Evolutionary conservation across 1,284 basidiomycete species (phyloP).

Genomic region (Malassezia brasiliensis): DNA sequence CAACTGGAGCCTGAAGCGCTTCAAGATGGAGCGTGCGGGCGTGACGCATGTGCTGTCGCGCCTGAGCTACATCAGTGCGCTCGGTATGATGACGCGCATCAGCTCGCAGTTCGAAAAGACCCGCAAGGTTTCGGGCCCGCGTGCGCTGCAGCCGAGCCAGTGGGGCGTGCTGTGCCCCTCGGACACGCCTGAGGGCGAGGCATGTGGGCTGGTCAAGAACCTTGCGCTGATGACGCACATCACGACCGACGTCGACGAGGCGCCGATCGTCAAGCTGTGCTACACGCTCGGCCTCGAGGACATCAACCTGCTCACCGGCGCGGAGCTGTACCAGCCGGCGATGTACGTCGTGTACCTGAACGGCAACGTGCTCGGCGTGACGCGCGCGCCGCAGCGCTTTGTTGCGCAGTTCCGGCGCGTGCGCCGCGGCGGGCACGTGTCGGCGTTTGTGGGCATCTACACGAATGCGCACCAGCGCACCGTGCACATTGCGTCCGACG

Average conservation of each 20-base stretch:
- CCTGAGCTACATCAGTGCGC: conserved; percentile 87
- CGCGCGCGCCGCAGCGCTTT: conserved; percentile 73
- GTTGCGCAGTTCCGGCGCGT: conserved; percentile 83
- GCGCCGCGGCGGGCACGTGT: conserved; percentile 78
- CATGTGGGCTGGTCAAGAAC: conserved; percentile 97
- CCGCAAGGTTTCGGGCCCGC: conserved; percentile 91
- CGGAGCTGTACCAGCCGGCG: conserved; percentile 82
- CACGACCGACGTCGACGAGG: conserved; percentile 96
- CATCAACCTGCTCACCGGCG: conserved; percentile 81
- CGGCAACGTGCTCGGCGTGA: conserved; percentile 88
- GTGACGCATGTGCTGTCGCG: conserved; percentile 98
- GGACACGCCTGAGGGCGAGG: conserved; percentile 98
- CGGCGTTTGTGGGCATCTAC: conserved; percentile 94
- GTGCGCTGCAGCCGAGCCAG: conserved; percentile 92
- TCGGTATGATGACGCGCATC: conserved; percentile 99
- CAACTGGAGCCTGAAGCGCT: conserved; percentile 97
- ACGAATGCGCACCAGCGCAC: conserved; percentile 90
- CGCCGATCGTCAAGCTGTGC: conserved; percentile 76
- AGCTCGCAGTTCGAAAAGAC: conserved; percentile 99
- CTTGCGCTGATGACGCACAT: conserved; percentile 99
- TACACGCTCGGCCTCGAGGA: conserved; percentile 96
- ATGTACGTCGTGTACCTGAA: conserved; percentile 96
- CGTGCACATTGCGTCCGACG: conserved; percentile 94
- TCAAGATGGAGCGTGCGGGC: conserved; percentile 99
- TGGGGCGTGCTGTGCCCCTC: conserved; percentile 99